Base-by-base conservation (phyloP, 371 early-diverging fungal species). In the Mortierella sp. region DNA sequence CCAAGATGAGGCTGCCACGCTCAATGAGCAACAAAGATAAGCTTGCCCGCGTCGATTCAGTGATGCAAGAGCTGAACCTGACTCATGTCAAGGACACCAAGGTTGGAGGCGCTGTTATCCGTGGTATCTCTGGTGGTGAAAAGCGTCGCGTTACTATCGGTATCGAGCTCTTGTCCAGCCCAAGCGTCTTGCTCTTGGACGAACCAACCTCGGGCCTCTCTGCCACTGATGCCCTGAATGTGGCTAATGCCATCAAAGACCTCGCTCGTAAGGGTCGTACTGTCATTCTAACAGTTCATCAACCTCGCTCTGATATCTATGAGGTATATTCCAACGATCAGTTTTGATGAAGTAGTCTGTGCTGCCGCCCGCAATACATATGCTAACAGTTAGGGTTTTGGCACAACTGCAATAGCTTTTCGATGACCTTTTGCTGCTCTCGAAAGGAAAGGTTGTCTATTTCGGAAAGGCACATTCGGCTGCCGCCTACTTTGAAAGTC, bases 241-340 rank as follows among this genome's bases (percentile, higher is more conserved):
- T 99, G 20, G 91, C 98, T 52, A 88, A 94, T 54, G 90, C 92
- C 14, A 87, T 98, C 39, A 93, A 93, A n/a, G 86, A 88, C 0
- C 78, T 98, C 22, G 95, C 97, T 0, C 87, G 89, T 12, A 84
- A 87, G 28, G 93, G 94, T 30, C 92, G 96, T 39, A 97, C 97
- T 3, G 91, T 98, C 52, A 88, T 97, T 14, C 92, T 96, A 73
- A 96, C 95, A 5, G 95, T 97, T 30, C 97, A 98, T 75, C 98
- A 97, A 75, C 98, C 98, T 11, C 91, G 97, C 14, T 92, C 94
- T 1, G 94, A 97, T 62, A 95, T 97, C 62, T 94, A 94, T 35
- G 88, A 80, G 71, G 76, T 76, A 76, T 47, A 10, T 10, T 14
- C 9, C 1, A 0, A 18, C 37, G 35, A 18, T n/a, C 10, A 24